Evolutionary conservation across 108 stramenopile genomes (phyloP).

Genomic region (Licmophora abbreviata): DNA sequence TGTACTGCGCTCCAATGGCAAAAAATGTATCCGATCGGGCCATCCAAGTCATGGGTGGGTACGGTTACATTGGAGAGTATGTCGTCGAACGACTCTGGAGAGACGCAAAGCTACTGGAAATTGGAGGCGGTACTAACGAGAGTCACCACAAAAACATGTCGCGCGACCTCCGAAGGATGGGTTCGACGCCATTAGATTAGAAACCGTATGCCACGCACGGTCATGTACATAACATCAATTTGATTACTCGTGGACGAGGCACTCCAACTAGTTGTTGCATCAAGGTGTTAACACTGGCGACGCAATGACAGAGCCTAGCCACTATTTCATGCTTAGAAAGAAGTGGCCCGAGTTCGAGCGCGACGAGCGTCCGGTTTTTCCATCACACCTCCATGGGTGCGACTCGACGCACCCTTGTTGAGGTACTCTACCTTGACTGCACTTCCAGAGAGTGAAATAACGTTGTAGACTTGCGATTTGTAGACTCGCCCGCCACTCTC

Average conservation of each 20-base stretch:
- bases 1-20: slow-evolving; percentile 93
- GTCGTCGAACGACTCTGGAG: slow-evolving; percentile 95
- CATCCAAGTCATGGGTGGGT: slow-evolving; percentile 96
- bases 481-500: slow-evolving; percentile 84
- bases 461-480: slow-evolving; percentile 85
- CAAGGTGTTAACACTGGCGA: no score
- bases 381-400: no score
- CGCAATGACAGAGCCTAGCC: no score
- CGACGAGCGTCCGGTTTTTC: no score
- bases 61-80: slow-evolving; percentile 99
- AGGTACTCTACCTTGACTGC: slow-evolving; percentile 55
- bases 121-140: slow-evolving; percentile 99
- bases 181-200: slow-evolving; percentile 30
- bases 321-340: no score
- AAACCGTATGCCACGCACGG: no score
- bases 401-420: no score
- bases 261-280: no score
- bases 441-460: slow-evolving; percentile 61
- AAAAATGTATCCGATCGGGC: slow-evolving; percentile 96
- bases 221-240: no score
- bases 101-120: slow-evolving; percentile 97
- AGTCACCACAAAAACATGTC: slow-evolving; percentile 99
- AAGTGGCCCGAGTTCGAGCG: no score
- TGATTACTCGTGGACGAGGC: no score
- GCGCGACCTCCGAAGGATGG: slow-evolving; percentile 52